Conservation (phyloP, 192 early-diverging fungal species). For the Rhizophagus prolifer region DNA sequence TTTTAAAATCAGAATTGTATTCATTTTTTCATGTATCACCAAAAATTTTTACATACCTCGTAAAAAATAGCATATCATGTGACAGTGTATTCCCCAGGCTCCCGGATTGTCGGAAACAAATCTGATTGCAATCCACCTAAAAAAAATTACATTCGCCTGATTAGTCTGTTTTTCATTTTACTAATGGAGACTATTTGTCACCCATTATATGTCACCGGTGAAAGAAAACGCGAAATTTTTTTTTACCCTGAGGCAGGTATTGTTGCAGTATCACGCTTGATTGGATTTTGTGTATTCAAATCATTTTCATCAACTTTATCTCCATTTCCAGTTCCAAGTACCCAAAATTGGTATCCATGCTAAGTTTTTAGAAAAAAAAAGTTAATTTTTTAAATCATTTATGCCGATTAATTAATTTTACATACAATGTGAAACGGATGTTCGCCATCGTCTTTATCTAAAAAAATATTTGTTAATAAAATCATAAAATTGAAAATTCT, state of each 20-base stretch:
- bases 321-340: constrained; percentile 45
- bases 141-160: constrained; percentile 30
- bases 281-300: constrained; percentile 40
- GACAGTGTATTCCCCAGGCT: constrained; percentile 50
- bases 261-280: constrained; percentile 44
- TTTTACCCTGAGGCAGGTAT: constrained; percentile 35
- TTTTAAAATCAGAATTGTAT: constrained; percentile 32
- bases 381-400: constrained; percentile 29
- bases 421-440: constrained; percentile 45
- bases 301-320: constrained; percentile 39
- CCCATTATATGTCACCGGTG: constrained; percentile 13
- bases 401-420: constrained; percentile 25
- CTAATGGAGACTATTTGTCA: no score
- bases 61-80: constrained; percentile 41
- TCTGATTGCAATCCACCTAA: constrained; percentile 41
- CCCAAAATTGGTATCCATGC: constrained; percentile 52
- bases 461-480: constrained; percentile 25
- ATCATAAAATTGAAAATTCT: constrained; percentile 27
- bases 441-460: constrained; percentile 21
- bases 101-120: constrained; percentile 51
- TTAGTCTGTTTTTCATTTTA: constrained; percentile 31
- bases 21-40: constrained; percentile 31
- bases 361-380: constrained; percentile 33
- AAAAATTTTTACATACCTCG: constrained; percentile 34
- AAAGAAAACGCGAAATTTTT: constrained; percentile 32